These are phyloP conservation scores for Punctularia strigosozonata DNA, from an alignment of 768 basidiomycete species.

Conservation along the genomic window DNA sequence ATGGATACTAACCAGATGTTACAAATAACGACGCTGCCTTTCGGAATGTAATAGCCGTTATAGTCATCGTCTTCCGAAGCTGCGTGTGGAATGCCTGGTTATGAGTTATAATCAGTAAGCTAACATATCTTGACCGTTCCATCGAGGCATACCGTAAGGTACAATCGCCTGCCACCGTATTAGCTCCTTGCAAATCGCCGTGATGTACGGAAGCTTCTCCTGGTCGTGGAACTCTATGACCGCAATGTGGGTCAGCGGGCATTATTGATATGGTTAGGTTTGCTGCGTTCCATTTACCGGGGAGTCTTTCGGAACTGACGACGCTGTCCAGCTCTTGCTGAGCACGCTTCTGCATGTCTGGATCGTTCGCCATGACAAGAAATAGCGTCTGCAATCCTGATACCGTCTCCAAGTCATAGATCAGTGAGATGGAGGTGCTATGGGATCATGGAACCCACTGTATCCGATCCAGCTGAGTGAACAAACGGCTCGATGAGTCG, in stretches of 20 bases:
- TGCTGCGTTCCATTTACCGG: too few species aligned
- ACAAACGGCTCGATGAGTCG: neutral
- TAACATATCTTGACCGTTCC: neutral
- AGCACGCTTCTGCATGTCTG: slow-evolving; percentile 13
- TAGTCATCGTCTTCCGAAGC: slow-evolving; percentile 8
- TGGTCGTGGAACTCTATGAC: slow-evolving; percentile 10
- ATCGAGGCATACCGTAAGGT: slow-evolving; percentile 9
- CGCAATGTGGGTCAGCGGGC: too few species aligned
- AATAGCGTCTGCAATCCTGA: slow-evolving; percentile 12
- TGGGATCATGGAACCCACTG: slow-evolving; percentile 5
- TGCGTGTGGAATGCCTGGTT: slow-evolving; percentile 1
- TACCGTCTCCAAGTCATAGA: slow-evolving; percentile 10
- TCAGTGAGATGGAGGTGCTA: neutral
- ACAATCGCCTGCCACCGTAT: slow-evolving; percentile 18
- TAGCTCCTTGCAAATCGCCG: slow-evolving; percentile 19
- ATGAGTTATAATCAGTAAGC: neutral
- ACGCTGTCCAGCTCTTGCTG: slow-evolving; percentile 17
- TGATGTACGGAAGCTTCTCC: slow-evolving; percentile 14
- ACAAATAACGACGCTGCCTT: slow-evolving; percentile 7
- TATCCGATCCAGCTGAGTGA: slow-evolving; percentile 15
- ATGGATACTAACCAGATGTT: slow-evolving; percentile 7
- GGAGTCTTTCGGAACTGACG: slow-evolving; percentile 14
- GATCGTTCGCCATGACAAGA: slow-evolving; percentile 15
- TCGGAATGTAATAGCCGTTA: slow-evolving; percentile 10
- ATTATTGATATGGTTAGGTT: too few species aligned